Conservation (phyloP, 176 grass and related monocot genomes). For the Oropetium thomaeum region DNA sequence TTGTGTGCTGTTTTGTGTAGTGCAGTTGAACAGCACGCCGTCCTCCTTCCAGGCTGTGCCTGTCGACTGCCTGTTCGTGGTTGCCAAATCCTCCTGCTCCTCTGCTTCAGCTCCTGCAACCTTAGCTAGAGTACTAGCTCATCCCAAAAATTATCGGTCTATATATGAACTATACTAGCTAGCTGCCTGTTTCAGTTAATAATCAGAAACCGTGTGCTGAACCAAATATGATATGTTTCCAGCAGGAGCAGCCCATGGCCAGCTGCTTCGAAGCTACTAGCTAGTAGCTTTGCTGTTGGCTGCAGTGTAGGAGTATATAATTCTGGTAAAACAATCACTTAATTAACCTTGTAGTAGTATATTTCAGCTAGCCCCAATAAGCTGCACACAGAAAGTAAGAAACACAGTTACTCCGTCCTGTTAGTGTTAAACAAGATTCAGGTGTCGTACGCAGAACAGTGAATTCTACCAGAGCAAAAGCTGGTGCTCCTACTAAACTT, state of each 20-base stretch:
- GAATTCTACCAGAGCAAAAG: too few species aligned
- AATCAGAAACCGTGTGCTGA: too few species aligned
- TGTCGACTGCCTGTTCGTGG: background rate
- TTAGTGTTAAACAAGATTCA: too few species aligned
- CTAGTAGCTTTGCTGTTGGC: constrained; percentile 19
- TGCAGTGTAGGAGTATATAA: background rate
- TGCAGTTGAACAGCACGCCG: background rate
- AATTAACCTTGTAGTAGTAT: too few species aligned
- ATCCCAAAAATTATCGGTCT: background rate
- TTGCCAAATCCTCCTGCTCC: background rate
- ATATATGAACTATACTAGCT: too few species aligned
- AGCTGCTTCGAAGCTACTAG: constrained; percentile 20
- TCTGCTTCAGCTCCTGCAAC: background rate
- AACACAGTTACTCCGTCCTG: too few species aligned
- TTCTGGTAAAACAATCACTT: background rate
- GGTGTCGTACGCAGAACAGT: too few species aligned
- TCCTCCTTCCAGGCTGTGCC: constrained; percentile 34
- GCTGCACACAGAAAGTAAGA: background rate
- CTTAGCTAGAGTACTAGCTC: background rate
- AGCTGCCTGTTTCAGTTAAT: too few species aligned
- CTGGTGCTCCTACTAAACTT: too few species aligned
- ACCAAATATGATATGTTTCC: too few species aligned
- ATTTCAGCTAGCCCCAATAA: background rate
- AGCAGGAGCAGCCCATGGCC: background rate
- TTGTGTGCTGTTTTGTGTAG: constrained; percentile 24